phyloP scores from a whole-genome alignment of 495 filamentous ascomycete genomes.

The Paragyromitra xinjiangensis region DNA sequence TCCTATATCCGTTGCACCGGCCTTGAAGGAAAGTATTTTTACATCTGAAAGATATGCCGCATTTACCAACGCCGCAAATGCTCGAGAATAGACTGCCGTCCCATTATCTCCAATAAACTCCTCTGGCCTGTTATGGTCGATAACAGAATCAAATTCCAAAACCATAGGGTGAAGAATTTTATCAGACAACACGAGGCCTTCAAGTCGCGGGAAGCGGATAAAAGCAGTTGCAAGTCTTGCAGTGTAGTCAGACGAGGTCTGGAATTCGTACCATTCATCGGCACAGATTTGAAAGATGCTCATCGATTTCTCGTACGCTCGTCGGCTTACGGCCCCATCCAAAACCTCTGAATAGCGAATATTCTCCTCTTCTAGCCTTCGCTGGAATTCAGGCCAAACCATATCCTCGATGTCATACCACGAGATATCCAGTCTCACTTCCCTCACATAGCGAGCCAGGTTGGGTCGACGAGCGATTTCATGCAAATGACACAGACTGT shows the following conservation, averaged over 20 bases:
- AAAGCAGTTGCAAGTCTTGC: not conserved
- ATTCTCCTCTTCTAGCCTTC: not conserved
- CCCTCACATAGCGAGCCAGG: slow-evolving; percentile 14
- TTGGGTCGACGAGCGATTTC: slow-evolving; percentile 8
- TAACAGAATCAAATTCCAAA: not conserved
- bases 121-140: too few species aligned
- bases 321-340: not conserved
- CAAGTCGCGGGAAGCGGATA: slow-evolving; percentile 7
- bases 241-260: slow-evolving; percentile 5
- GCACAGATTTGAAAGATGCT: slow-evolving; percentile 9
- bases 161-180: not conserved
- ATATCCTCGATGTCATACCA: not conserved
- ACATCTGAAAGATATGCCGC: slow-evolving; percentile 6
- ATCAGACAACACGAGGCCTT: not conserved
- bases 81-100: not conserved
- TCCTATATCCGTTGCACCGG: not conserved
- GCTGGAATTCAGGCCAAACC: slow-evolving; percentile 1
- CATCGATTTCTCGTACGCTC: not conserved
- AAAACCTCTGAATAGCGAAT: not conserved
- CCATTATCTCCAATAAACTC: too few species aligned
- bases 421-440: slow-evolving; percentile 8
- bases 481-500: not conserved
- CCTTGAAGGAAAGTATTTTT: not conserved
- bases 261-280: slow-evolving; percentile 17
- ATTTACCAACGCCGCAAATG: not conserved